Conservation (phyloP, 2,329 filamentous ascomycete genomes). For the Exophiala sp. region DNA sequence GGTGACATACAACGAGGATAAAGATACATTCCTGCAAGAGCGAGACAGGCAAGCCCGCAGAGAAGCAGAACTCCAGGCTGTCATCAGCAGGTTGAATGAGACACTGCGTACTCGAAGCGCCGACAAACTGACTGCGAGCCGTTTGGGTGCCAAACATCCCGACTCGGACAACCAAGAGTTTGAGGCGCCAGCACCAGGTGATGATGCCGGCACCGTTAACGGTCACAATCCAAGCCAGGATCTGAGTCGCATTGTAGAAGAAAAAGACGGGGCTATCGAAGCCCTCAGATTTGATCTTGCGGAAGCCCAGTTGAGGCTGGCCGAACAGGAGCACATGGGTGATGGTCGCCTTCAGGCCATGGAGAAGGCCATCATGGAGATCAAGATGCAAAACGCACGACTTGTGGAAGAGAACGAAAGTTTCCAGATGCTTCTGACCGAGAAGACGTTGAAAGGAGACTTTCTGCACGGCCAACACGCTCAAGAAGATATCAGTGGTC, state of each 20-base stretch:
- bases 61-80: constrained; percentile 85
- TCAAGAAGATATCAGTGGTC: constrained; percentile 48
- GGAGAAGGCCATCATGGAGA: constrained; percentile 85
- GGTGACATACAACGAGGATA: constrained; percentile 85
- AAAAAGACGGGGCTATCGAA: constrained; percentile 96
- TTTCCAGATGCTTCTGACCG: constrained; percentile 89
- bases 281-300: constrained; percentile 86
- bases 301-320: constrained; percentile 90
- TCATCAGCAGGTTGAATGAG: constrained; percentile 90
- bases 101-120: constrained; percentile 71
- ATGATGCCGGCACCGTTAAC: neutral
- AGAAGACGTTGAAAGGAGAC: constrained; percentile 93
- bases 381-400: constrained; percentile 90
- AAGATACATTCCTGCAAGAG: constrained; percentile 81
- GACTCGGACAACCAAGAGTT: neutral
- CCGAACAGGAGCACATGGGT: constrained; percentile 89
- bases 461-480: constrained; percentile 61
- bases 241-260: constrained; percentile 65
- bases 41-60: constrained; percentile 81
- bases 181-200: neutral
- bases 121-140: constrained; percentile 48
- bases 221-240: constrained; percentile 9
- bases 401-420: constrained; percentile 99
- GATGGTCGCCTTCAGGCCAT: constrained; percentile 83
- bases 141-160: constrained; percentile 31